Evolutionary conservation across 2,329 filamentous ascomycete genomes (phyloP).

Genomic region (Lecanoromycetidae sp.): DNA sequence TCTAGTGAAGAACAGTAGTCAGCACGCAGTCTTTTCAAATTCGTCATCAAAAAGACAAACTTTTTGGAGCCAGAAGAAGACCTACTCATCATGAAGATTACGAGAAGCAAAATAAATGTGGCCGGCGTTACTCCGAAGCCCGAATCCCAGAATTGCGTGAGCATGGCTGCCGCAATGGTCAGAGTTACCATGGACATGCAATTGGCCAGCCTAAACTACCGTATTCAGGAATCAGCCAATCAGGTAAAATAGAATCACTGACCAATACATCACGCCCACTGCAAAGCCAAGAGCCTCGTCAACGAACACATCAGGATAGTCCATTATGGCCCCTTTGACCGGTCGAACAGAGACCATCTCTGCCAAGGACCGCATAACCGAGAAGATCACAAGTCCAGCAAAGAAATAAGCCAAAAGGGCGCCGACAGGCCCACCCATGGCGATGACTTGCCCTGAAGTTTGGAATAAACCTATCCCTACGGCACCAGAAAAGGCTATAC

Average conservation of each 20-base stretch:
- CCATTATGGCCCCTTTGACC: slow-evolving; percentile 15
- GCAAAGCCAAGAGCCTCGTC: slow-evolving; percentile 18
- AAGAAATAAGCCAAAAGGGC: slow-evolving; percentile 16
- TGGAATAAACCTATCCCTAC: slow-evolving; percentile 18
- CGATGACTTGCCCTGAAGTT: slow-evolving; percentile 17
- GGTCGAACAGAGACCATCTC: slow-evolving; percentile 19
- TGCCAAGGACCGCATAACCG: slow-evolving; percentile 18
- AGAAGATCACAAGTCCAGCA: slow-evolving; percentile 16
- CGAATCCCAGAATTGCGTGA: slow-evolving; percentile 15
- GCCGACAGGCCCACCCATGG: slow-evolving; percentile 12
- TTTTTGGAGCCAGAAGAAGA: no score
- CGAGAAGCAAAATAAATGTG: slow-evolving; percentile 13
- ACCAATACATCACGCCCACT: slow-evolving; percentile 18
- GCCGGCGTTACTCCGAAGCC: slow-evolving; percentile 6
- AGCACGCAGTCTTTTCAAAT: no score
- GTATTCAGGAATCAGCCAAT: not conserved
- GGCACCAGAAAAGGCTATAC: slow-evolving; percentile 18
- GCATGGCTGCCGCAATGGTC: slow-evolving; percentile 14
- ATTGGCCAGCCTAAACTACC: slow-evolving; percentile 15
- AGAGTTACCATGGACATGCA: slow-evolving; percentile 19
- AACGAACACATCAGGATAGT: slow-evolving; percentile 18
- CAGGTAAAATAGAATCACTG: not conserved
- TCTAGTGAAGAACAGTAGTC: no score
- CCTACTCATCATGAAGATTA: slow-evolving; percentile 15
- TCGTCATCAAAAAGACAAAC: no score